Percentiles rank a stretch among this genome's conserved stretches.
phyloP scores from a whole-genome alignment of 2,329 filamentous ascomycete species.

The Pestalotiopsis fici region DNA sequence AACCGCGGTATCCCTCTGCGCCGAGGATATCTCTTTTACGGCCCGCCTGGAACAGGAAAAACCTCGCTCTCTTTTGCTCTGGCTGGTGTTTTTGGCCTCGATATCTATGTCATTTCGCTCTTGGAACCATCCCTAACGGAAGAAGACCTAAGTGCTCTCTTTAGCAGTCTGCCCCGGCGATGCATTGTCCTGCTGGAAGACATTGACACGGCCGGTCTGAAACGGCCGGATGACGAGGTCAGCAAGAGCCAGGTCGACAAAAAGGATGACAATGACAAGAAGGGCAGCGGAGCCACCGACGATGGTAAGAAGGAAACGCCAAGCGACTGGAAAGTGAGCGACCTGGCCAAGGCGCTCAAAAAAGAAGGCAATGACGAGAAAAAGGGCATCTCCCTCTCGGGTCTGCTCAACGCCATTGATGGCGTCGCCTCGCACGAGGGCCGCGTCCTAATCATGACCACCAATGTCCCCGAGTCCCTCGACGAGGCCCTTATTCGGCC shows the following conservation, averaged over 20 bases:
- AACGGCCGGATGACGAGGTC: slow-evolving; percentile 36
- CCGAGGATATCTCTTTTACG: slow-evolving; percentile 76
- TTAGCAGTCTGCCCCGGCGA: slow-evolving; percentile 59
- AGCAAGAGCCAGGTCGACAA: slow-evolving; percentile 24
- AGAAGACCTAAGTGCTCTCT: slow-evolving; percentile 59
- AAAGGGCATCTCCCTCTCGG: slow-evolving; percentile 71
- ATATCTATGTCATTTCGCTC: slow-evolving; percentile 66
- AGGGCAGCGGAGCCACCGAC: background rate
- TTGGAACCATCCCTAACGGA: slow-evolving; percentile 63
- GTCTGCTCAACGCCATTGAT: slow-evolving; percentile 81
- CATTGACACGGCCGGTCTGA: slow-evolving; percentile 66
- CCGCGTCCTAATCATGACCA: slow-evolving; percentile 80
- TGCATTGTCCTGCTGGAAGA: slow-evolving; percentile 71
- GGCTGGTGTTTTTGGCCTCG: slow-evolving; percentile 65
- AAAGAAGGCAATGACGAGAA: slow-evolving; percentile 38
- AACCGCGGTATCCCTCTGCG: slow-evolving; percentile 75
- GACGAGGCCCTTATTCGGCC: slow-evolving; percentile 75
- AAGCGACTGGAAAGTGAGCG: slow-evolving; percentile 38
- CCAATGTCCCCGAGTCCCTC: slow-evolving; percentile 72
- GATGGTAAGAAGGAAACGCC: slow-evolving; percentile 16
- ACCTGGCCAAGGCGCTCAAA: slow-evolving; percentile 44
- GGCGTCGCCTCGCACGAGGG: slow-evolving; percentile 80
- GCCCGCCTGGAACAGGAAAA: slow-evolving; percentile 75
- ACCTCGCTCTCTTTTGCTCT: slow-evolving; percentile 67
- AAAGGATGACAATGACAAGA: slow-evolving; percentile 12